A percentile compares a stretch with the other conserved stretches of the same genome.
phyloP scores from a whole-genome alignment of 2,329 filamentous ascomycete genomes.

The Neodidymelliopsis sp. region DNA sequence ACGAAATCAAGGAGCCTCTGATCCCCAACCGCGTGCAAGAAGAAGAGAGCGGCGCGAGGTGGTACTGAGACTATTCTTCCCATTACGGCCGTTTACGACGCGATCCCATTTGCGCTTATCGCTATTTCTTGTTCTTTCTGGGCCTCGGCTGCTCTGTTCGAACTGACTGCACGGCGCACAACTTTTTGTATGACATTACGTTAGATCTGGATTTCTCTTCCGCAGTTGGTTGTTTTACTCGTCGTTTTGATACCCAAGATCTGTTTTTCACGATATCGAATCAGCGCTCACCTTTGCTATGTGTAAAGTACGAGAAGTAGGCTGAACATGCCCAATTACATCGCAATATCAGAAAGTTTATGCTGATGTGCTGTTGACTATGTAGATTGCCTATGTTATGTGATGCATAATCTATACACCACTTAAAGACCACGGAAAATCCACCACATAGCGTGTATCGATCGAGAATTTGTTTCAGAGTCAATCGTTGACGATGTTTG shows the following conservation, averaged over 20 bases:
- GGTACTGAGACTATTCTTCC: conserved; percentile 4
- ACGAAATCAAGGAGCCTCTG: conserved; percentile 78
- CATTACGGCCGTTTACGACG: neutral
- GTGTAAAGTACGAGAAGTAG: too few species aligned
- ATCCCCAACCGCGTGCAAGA: conserved; percentile 75
- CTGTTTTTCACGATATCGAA: too few species aligned
- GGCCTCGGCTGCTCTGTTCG: neutral
- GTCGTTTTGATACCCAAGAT: conserved; percentile 18
- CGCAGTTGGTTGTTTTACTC: neutral
- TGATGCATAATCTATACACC: too few species aligned
- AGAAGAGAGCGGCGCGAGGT: conserved; percentile 24
- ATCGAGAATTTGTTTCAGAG: too few species aligned
- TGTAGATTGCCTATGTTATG: too few species aligned
- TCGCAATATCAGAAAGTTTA: too few species aligned
- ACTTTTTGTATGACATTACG: conserved; percentile 4
- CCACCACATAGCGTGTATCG: too few species aligned
- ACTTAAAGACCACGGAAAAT: too few species aligned
- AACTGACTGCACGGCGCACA: neutral
- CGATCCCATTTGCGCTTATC: neutral
- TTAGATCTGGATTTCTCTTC: neutral
- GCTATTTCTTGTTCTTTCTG: neutral
- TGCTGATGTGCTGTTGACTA: too few species aligned
- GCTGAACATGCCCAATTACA: too few species aligned
- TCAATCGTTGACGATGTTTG: too few species aligned
- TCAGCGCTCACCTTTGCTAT: too few species aligned